Evolutionary conservation across 2,329 filamentous ascomycete genomes (phyloP), one percentile per base, ranked within the genome.

Genomic region (Hymenoscyphus fraxineus): DNA sequence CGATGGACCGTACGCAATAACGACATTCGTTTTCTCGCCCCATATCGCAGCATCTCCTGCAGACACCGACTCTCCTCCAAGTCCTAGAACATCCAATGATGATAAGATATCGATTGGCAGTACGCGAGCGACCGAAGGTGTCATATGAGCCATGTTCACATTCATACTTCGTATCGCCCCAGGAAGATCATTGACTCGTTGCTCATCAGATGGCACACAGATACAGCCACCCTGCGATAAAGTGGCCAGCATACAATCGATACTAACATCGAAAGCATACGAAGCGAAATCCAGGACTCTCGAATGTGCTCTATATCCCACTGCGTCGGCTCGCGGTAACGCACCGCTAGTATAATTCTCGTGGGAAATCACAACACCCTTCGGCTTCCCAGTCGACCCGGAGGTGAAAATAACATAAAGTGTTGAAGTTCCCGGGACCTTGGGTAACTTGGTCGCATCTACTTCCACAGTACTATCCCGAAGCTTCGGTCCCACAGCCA

Each of bases 1-100:
- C 6, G 62, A 61, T 12, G 79, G 79, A 0, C 79, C 79, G 65
- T 79, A 81, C 1, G 72, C 76, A 68, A 79, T 79, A 64, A 78
- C 66, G 41, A 79, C 71, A 27, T 77, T 73, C 65, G 71, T 76
- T 41, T 69, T 39, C 67, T 65, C 12, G 4, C 44, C 76, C 78
- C 78, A 80, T 6, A 69, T 74, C 5, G 72, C 71, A 59, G 78
- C 71, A 65, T 79, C 75, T 13, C 70, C 73, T 40, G 73, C 72
- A 22, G 75, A 76, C 73, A 79, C 75, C 58, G 64, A 60, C 47
- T 74, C 72, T 41, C 72, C 71, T 31, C 66, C 70, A n/a, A 72
- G 61, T 16, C 63, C 62, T n/a, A 73, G 35, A 13, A 59, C 64
- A 32, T 66, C 64, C 9, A 73, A 57, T 31, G 56, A 65, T 64